Evolutionary conservation across 257 asterid genomes (phyloP), one percentile per base, ranked within the genome.

Genomic region (Penstemon newberryi): DNA sequence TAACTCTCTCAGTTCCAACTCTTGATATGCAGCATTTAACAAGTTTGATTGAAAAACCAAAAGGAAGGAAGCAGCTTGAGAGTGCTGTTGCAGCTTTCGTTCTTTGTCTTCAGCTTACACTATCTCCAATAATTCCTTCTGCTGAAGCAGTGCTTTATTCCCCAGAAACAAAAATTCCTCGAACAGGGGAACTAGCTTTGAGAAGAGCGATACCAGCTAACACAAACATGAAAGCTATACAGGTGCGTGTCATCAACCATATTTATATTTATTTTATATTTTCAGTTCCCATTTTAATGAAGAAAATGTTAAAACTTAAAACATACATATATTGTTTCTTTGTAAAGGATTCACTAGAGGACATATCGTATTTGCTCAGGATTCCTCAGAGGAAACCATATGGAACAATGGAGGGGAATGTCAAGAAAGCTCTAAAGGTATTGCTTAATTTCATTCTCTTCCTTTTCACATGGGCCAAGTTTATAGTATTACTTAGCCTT

Each of bases 331-430:
- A 15, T 53, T n/a, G 56, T 67, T 60, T 73, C 19, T 71, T 67
- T 49, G 18, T 15, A 6, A 75, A 93, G 99, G 94, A 88, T 53
- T 90, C 99, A 65, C 83, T 90, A 64, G 99, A 93, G 85, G 99
- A 93, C 63, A 80, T 93, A 76, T 90, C 96, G 4, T 93, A 93
- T 87, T 82, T 93, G 96, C 89, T 93, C 33, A 84, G 99, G 79
- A 93, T 93, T 73, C 99, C 99, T 71, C 99, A 93, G 67, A 80
- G 99, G 67, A 93, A 93, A 79, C 99, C 97, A 73, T 93, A 72
- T 75, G 99, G 97, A 65, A 90, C 99, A 0, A 93, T 93, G 99
- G 99, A 90, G 86, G 96, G 96, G 46, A 88, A 90, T 81, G 96
- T 90, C 79, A 87, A 87, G 82, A 90, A 84, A 84, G 95, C 99